Base-by-base conservation (phyloP, 768 basidiomycete species). In the Filobasidium wieringae region DNA sequence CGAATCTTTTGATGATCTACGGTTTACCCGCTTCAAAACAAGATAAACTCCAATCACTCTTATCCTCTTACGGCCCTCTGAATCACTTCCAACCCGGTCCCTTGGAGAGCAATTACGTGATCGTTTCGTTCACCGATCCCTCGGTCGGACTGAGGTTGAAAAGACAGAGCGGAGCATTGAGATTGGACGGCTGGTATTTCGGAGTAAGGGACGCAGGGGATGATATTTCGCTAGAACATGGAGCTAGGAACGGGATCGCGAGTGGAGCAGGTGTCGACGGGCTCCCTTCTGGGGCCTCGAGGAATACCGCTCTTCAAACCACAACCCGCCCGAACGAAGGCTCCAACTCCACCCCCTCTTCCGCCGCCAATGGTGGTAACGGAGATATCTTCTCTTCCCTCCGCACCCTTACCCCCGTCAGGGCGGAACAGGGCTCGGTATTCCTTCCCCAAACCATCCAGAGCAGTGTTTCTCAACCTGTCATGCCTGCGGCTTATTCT, bases 21-120 rank as follows among this genome's bases (percentile, higher is more conserved):
- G 59, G 59, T 22, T 37, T 60, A 14, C 54, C 59, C 7, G 50
- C 51, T n/a, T 32, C 45, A 15, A 24, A 50, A 24, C 50, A 55
- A 19, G 33, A 55, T 31, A 31, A 37, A 0, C 29, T 60, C 43
- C 47, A 60, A 43, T 39, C 54, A 15, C 43, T 55, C 12, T 47
- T 60, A 11, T 55, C 54, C 11, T 45, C 39, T 15, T 37, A 37
- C 31, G 59, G 59, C 29, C 26, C 59, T 8, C 33, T 60, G n/a
- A 56, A 45, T n/a, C 39, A 53, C 34, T 60, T 60, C 59, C 45
- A 55, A 17, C 53, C 47, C 12, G 59, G 59, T 12, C 53, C 59
- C 14, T 34, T 32, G 34, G 59, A 60, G 19, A 39, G 47, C 24
- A 60, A 60, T 30, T 60, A 47, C n/a, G 53, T 52, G 30, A 43